A percentile compares a stretch with the other conserved stretches of the same genome.
phyloP scores from a whole-genome alignment of 805 yeast species.

The Saccharomycopsis selenospora region DNA sequence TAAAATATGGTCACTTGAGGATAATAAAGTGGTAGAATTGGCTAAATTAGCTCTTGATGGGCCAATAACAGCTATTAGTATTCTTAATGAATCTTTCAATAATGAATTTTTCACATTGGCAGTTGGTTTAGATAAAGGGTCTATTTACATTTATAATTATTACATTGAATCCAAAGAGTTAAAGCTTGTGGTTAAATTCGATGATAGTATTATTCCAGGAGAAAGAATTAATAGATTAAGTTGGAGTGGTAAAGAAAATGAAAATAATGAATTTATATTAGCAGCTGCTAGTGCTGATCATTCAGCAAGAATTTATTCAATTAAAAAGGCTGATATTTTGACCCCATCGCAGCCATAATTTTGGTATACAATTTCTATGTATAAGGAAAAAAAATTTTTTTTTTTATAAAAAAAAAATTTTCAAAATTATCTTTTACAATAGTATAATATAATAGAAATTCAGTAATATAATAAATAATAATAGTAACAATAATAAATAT shows the following conservation, averaged over 20 bases:
- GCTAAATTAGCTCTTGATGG: slow-evolving; percentile 36
- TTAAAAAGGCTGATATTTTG: not conserved
- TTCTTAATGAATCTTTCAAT: slow-evolving; percentile 29
- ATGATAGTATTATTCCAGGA: slow-evolving; percentile 44
- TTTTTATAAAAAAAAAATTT: no score
- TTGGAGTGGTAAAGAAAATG: slow-evolving; percentile 37
- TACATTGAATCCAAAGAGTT: slow-evolving; percentile 26
- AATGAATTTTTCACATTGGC: slow-evolving; percentile 33
- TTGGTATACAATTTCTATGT: no score
- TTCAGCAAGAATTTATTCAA: not conserved
- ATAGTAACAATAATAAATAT: not conserved
- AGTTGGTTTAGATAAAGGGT: slow-evolving; percentile 69
- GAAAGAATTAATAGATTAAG: slow-evolving; percentile 54
- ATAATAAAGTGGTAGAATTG: slow-evolving; percentile 31
- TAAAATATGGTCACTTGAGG: slow-evolving; percentile 57
- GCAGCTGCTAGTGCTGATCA: slow-evolving; percentile 15
- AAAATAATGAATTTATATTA: not conserved
- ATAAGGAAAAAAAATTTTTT: no score
- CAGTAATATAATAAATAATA: no score
- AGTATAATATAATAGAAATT: no score
- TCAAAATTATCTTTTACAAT: no score
- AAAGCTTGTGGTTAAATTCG: slow-evolving; percentile 30
- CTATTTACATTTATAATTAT: slow-evolving; percentile 39
- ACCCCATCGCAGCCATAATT: not conserved
- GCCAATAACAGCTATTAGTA: slow-evolving; percentile 65